Conservation (phyloP, 768 basidiomycete species). For the Psilocybe tampanensis region DNA sequence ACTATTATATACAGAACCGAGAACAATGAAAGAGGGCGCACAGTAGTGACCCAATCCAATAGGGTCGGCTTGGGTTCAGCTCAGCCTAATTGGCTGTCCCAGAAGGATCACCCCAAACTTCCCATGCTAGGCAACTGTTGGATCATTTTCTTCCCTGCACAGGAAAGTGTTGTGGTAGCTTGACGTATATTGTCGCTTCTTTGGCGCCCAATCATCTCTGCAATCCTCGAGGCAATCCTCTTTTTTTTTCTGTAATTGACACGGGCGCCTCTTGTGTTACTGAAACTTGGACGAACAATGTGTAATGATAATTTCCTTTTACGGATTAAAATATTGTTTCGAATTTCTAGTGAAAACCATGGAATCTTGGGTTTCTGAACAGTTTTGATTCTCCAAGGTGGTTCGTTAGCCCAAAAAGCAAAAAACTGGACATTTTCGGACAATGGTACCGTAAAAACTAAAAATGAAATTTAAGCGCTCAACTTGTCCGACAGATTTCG, state of each 20-base stretch:
- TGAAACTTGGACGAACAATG: too few relatives aligned
- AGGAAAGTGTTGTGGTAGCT: neutral
- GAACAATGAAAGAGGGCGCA: slow-evolving; percentile 9
- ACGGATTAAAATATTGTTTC: too few relatives aligned
- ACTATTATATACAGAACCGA: slow-evolving; percentile 9
- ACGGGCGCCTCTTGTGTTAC: too few relatives aligned
- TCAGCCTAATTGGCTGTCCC: neutral
- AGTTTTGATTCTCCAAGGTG: too few relatives aligned
- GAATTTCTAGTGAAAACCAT: too few relatives aligned
- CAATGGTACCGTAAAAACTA: too few relatives aligned
- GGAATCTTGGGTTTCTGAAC: too few relatives aligned
- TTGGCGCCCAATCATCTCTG: neutral
- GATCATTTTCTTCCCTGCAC: neutral
- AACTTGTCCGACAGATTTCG: too few relatives aligned
- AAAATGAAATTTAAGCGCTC: too few relatives aligned
- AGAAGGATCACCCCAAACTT: slow-evolving; percentile 1
- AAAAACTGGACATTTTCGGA: too few relatives aligned
- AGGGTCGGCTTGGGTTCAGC: neutral
- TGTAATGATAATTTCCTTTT: too few relatives aligned
- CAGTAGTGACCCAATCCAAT: neutral
- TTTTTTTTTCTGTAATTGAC: neutral
- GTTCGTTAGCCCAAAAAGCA: too few relatives aligned
- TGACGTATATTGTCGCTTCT: neutral
- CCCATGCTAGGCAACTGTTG: neutral
- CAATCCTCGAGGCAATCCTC: neutral